Evolutionary conservation across 805 yeast species (phyloP).

Genomic region (Kuraishia floccosa): DNA sequence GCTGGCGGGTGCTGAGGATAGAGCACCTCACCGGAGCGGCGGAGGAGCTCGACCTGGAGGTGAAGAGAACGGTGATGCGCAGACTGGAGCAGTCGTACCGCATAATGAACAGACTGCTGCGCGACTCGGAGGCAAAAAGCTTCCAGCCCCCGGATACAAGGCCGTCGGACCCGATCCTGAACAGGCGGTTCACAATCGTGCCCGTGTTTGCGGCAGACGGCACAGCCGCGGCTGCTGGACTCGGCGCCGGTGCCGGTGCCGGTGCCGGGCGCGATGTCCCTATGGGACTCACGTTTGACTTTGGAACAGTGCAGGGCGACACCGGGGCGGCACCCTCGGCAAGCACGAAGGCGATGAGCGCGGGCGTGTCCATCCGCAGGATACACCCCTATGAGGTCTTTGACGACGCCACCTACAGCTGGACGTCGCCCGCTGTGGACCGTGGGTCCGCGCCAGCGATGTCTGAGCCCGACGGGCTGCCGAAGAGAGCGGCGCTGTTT

Average conservation of each 20-base stretch:
- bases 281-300: not conserved
- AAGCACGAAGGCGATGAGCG: not conserved
- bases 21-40: not conserved
- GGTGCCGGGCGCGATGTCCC: not conserved
- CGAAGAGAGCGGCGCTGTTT: conserved; percentile 4
- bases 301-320: not conserved
- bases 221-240: not conserved
- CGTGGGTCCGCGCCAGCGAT: not conserved
- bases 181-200: not conserved
- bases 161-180: not conserved
- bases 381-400: conserved; percentile 53
- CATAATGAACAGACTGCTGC: not conserved
- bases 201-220: not conserved
- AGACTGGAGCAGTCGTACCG: not conserved
- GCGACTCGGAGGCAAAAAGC: not conserved
- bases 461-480: conserved; percentile 3
- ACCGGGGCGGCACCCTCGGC: not conserved
- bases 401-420: conserved; percentile 51
- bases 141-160: not conserved
- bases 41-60: not conserved
- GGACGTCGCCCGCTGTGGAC: conserved; percentile 6
- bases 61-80: not conserved
- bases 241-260: not conserved
- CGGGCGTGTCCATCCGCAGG: not conserved
- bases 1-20: conserved; percentile 45